Evolutionary conservation across 257 asterid species (phyloP).

Genomic region (Echites panduratus): DNA sequence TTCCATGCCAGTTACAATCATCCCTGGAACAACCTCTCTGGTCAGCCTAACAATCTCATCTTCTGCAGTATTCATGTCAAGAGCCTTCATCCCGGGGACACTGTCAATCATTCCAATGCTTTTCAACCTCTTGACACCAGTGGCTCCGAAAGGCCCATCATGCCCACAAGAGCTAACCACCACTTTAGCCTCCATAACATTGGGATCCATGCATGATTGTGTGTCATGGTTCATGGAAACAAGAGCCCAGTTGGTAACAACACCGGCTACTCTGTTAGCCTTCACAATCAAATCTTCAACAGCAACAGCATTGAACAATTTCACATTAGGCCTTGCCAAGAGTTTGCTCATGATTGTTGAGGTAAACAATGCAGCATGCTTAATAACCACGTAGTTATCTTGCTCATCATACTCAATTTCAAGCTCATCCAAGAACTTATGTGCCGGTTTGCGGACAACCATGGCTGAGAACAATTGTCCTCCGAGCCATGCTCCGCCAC

Average conservation of each 20-base stretch:
- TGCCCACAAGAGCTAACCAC: constrained; percentile 97
- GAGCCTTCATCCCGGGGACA: constrained; percentile 92
- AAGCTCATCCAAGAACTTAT: constrained; percentile 73
- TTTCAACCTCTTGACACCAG: constrained; percentile 81
- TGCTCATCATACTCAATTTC: constrained; percentile 68
- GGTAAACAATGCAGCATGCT: constrained; percentile 88
- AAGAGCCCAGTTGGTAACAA: constrained; percentile 89
- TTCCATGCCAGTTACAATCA: constrained; percentile 97
- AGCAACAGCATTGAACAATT: constrained; percentile 92
- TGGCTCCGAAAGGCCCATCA: constrained; percentile 93
- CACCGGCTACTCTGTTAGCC: constrained; percentile 69
- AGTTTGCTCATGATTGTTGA: constrained; percentile 92
- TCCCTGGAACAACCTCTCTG: constrained; percentile 84
- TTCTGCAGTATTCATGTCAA: constrained; percentile 91
- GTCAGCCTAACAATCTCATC: constrained; percentile 86
- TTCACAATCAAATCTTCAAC: constrained; percentile 86
- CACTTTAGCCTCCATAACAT: constrained; percentile 79
- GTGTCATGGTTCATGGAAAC: constrained; percentile 91
- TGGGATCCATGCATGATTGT: constrained; percentile 95
- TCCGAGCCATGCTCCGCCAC: constrained; percentile 95
- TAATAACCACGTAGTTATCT: constrained; percentile 84
- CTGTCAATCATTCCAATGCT: constrained; percentile 87
- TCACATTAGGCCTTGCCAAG: constrained; percentile 75
- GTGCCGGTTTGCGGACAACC: constrained; percentile 89
- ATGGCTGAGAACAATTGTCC: constrained; percentile 95